These are phyloP conservation scores for Prunus campanulata DNA, from an alignment of 306 rosid species.

Conservation along the genomic window DNA sequence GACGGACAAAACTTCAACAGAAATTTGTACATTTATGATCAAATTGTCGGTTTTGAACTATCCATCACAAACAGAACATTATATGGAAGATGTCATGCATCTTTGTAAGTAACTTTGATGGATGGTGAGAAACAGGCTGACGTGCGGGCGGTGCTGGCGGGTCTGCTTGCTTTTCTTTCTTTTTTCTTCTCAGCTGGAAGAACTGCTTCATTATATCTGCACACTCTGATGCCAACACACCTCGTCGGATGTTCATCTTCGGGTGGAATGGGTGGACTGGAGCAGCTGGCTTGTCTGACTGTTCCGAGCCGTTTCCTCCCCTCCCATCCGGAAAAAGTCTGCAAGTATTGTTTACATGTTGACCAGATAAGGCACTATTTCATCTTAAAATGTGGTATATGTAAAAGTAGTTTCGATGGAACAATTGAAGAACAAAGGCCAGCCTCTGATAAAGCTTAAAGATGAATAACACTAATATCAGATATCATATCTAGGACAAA, in stretches of 20 bases:
- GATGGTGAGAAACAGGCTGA: conserved; percentile 42
- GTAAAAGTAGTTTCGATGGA: background rate
- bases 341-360: conserved; percentile 13
- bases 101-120: conserved; percentile 62
- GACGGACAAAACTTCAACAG: background rate
- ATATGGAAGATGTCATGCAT: conserved; percentile 72
- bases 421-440: background rate
- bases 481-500: background rate
- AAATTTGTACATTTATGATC: background rate
- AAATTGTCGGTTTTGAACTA: background rate
- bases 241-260: conserved; percentile 68
- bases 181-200: conserved; percentile 78
- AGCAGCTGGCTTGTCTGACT: conserved; percentile 54
- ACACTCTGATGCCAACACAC: conserved; percentile 70
- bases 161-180: conserved; percentile 42
- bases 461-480: background rate
- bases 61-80: conserved; percentile 60
- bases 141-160: conserved; percentile 31
- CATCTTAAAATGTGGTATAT: background rate
- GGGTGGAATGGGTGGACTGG: conserved; percentile 98
- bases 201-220: conserved; percentile 90
- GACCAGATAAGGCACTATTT: background rate
- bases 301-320: conserved; percentile 45
- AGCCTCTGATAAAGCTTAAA: background rate
- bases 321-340: conserved; percentile 77